A percentile compares a stretch with the other conserved stretches of the same genome.
These are phyloP conservation scores for Cicer arietinum DNA, from an alignment of 306 rosid species.

Conservation along the genomic window DNA sequence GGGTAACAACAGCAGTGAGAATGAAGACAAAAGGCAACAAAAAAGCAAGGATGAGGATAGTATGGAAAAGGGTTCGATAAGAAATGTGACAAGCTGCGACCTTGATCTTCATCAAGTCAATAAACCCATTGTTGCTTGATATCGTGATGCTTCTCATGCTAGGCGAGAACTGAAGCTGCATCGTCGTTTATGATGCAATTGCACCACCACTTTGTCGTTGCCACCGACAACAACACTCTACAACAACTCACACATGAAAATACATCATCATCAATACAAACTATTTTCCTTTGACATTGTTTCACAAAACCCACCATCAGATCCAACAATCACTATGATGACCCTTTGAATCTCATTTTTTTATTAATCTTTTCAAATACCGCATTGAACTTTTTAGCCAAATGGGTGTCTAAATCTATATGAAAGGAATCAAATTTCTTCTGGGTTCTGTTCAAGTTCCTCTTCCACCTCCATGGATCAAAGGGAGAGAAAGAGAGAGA, in stretches of 20 bases:
- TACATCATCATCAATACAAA: constrained; percentile 24
- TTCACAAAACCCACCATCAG: constrained; percentile 66
- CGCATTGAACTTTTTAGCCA: constrained; percentile 61
- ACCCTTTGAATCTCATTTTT: constrained; percentile 48
- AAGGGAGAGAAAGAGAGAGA: constrained; percentile 36
- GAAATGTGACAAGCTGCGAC: constrained; percentile 99
- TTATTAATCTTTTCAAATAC: constrained; percentile 53
- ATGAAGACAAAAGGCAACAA: constrained; percentile 97
- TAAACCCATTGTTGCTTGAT: constrained; percentile 98
- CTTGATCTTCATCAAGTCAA: constrained; percentile 99
- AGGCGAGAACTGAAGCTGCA: constrained; percentile 99
- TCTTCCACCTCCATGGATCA: constrained; percentile 62
- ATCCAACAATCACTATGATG: constrained; percentile 56
- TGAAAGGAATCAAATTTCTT: constrained; percentile 41
- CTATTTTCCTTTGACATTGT: constrained; percentile 35
- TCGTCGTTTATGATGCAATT: constrained; percentile 88
- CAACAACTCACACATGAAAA: constrained; percentile 26
- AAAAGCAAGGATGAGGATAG: constrained; percentile 96
- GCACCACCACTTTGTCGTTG: constrained; percentile 48
- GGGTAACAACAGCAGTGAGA: constrained; percentile 98
- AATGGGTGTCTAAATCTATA: constrained; percentile 37
- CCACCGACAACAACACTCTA: constrained; percentile 46
- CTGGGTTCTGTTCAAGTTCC: constrained; percentile 46
- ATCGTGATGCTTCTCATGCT: constrained; percentile 99
- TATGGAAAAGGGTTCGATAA: constrained; percentile 96